A percentile compares a stretch with the other conserved stretches of the same genome.
Evolutionary conservation across 768 basidiomycete genomes (phyloP).

Genomic region (Tephrocybe sp.): DNA sequence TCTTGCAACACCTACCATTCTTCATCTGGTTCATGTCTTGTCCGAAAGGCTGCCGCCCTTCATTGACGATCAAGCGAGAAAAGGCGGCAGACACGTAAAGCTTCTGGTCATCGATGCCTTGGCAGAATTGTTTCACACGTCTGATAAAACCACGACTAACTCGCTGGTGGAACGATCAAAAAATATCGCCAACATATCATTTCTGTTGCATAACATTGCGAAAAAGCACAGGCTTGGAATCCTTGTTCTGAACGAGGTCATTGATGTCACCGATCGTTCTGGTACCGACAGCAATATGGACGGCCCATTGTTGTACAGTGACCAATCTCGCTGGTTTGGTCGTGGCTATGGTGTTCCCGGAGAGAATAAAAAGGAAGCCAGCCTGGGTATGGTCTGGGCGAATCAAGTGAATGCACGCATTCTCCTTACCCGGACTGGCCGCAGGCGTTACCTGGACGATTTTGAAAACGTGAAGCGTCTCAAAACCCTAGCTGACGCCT

Average conservation of each 20-base stretch:
- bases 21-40: constrained; percentile 54
- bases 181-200: constrained; percentile 63
- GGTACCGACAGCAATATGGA: constrained; percentile 17
- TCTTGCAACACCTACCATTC: constrained; percentile 50
- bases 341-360: constrained; percentile 57
- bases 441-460: constrained; percentile 54
- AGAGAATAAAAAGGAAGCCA: constrained; percentile 71
- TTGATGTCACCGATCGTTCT: constrained; percentile 62
- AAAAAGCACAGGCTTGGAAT: constrained; percentile 63
- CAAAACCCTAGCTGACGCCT: constrained; percentile 15
- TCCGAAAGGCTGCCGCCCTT: constrained; percentile 51
- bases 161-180: constrained; percentile 74
- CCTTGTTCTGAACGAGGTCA: constrained; percentile 86
- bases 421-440: constrained; percentile 75
- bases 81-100: constrained; percentile 55
- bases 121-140: constrained; percentile 76
- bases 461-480: constrained; percentile 26
- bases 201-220: constrained; percentile 70
- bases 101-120: constrained; percentile 87
- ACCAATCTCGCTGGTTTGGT: constrained; percentile 77
- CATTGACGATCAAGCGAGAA: constrained; percentile 31
- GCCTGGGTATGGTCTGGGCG: constrained; percentile 89
- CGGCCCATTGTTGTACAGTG: constrained; percentile 55
- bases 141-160: constrained; percentile 52
- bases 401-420: constrained; percentile 87